These are phyloP conservation scores for Larix kaempferi DNA, from an alignment of 75 land plant species.

Conservation along the genomic window DNA sequence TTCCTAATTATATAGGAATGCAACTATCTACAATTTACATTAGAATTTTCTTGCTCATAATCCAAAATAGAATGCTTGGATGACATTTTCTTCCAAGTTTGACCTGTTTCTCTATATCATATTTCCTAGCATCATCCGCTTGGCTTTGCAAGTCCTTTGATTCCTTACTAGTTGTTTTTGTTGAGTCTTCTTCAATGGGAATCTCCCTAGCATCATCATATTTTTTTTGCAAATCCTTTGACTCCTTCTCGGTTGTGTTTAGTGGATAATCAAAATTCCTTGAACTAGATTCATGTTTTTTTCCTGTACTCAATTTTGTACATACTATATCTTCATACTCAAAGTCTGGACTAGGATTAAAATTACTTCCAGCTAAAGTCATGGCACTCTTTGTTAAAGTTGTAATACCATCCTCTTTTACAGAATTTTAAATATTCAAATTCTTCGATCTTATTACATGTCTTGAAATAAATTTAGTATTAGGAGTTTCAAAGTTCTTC, in stretches of 20 bases:
- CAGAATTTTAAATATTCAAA: not conserved
- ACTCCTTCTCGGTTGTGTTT: not conserved
- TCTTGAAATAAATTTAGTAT: not conserved
- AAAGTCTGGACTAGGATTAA: not conserved
- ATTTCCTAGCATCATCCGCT: too few species aligned
- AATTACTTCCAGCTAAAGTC: not conserved
- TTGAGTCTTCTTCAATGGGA: not conserved
- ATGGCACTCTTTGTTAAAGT: not conserved
- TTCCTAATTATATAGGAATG: too few species aligned
- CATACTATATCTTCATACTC: not conserved
- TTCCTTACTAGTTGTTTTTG: too few species aligned
- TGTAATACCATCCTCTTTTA: not conserved
- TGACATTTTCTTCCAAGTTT: too few species aligned
- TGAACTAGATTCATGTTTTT: not conserved
- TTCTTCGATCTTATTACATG: not conserved
- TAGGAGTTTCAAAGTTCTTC: not conserved
- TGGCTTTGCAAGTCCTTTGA: too few species aligned
- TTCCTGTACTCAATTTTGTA: not conserved
- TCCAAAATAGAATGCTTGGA: too few species aligned
- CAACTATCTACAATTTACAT: too few species aligned
- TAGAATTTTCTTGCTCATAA: too few species aligned
- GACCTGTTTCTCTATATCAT: too few species aligned
- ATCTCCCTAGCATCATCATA: not conserved
- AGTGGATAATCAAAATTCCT: not conserved
- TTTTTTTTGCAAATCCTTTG: not conserved